phyloP scores from a whole-genome alignment of 106 monocot genomes.

The Allium cepa region DNA sequence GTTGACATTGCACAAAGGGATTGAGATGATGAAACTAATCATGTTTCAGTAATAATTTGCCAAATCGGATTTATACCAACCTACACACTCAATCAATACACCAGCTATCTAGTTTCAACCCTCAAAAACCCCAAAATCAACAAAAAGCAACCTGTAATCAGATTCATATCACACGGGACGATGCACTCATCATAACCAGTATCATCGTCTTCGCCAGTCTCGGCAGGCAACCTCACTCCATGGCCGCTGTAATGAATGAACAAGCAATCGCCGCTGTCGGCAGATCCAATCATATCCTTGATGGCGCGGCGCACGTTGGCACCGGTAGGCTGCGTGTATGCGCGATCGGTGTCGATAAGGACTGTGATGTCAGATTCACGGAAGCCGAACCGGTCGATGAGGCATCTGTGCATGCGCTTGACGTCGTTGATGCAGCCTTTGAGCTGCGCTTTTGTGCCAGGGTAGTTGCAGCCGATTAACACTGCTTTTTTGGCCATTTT shows the following conservation, averaged over 20 bases:
- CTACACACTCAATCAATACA: not conserved
- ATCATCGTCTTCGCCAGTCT: slow-evolving; percentile 77
- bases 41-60: not conserved
- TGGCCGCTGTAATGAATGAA: slow-evolving; percentile 96
- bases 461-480: slow-evolving; percentile 87
- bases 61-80: not conserved
- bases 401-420: slow-evolving; percentile 55
- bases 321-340: slow-evolving; percentile 60
- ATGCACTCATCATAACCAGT: slow-evolving; percentile 50
- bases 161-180: slow-evolving; percentile 30
- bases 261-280: slow-evolving; percentile 57
- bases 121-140: not conserved
- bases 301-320: slow-evolving; percentile 81
- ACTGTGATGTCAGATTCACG: slow-evolving; percentile 54
- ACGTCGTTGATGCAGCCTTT: slow-evolving; percentile 97
- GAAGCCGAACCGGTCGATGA: slow-evolving; percentile 68
- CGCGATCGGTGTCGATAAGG: slow-evolving; percentile 70
- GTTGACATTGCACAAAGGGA: not conserved
- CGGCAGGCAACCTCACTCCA: slow-evolving; percentile 84
- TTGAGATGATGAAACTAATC: not conserved
- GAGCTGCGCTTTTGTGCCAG: slow-evolving; percentile 76
- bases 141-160: slow-evolving; percentile 16
- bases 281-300: slow-evolving; percentile 33
- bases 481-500: slow-evolving; percentile 59
- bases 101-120: not conserved